Conservation (phyloP, 2,329 filamentous ascomycete species). For the Colletotrichum theobromicola region DNA sequence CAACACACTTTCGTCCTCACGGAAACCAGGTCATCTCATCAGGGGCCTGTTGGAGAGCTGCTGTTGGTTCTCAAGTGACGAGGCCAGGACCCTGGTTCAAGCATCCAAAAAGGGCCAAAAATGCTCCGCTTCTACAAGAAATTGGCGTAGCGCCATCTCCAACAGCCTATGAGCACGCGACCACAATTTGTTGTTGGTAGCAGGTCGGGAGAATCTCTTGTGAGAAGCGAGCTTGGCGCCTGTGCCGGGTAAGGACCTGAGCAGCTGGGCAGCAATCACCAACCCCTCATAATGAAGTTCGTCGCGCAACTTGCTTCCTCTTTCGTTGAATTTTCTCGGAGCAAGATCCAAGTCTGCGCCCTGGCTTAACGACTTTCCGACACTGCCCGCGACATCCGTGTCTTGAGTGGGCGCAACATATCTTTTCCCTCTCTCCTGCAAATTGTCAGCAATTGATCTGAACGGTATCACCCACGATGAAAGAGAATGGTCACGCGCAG, state of each 20-base stretch:
- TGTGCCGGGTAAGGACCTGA: not conserved
- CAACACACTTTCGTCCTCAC: not conserved
- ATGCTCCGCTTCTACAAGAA: not conserved
- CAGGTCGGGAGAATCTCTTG: not conserved
- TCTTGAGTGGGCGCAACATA: not conserved
- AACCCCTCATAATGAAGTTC: not conserved
- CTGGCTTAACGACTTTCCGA: not conserved
- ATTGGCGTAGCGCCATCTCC: not conserved
- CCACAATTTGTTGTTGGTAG: not conserved
- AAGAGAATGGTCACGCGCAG: not conserved
- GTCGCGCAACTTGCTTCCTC: not conserved
- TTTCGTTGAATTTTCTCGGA: not conserved
- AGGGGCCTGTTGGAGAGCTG: not conserved
- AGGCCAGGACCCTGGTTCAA: not conserved
- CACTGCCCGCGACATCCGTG: fast-evolving
- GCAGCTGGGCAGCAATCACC: not conserved
- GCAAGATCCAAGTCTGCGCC: not conserved
- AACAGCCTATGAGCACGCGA: not conserved
- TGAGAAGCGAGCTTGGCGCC: not conserved
- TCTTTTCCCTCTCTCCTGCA: not conserved
- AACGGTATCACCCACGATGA: not conserved
- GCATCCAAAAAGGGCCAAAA: not conserved
- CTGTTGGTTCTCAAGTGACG: not conserved
- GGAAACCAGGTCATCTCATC: not conserved
- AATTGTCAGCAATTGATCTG: not conserved